Base-by-base conservation (phyloP, 2,329 filamentous ascomycete genomes). In the Tolypocladium guangdongense region DNA sequence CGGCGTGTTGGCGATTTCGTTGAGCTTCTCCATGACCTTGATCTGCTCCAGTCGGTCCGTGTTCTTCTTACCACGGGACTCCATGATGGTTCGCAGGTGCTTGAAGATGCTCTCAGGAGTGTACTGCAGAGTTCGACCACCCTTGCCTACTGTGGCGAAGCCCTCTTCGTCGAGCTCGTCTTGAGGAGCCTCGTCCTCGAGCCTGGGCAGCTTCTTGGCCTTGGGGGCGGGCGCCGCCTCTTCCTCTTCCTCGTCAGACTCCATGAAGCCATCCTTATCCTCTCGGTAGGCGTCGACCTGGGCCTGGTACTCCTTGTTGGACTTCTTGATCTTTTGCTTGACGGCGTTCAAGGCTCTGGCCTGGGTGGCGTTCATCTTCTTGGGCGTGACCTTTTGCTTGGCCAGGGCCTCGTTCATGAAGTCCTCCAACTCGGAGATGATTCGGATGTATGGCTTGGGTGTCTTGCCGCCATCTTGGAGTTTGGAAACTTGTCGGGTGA, bases 331-430 rank as follows among this genome's bases (percentile, higher is more conserved):
- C 75, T 91, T 91, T 73, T 99, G 93, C 76, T 96, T 95, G 66
- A 97, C 88, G 58, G 91, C 90, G 71, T 97, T 99, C 66, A 99
- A 82, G 65, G 91, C 90, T 74, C 90, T 89, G 60, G 90, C 87
- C 68, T 92, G 95, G 67, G 86, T 93, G 57, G 91, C 90, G 75
- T 96, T 99, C 91, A 97, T 96, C 81, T 96, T 97, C 83, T 96
- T 96, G 58, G 86, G 84, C 2, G 88, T 88, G 62, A 95, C 88
- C 78, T 99, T 99, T 69, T 95, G 89, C 81, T 96, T 96, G 64
- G 90, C 84, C 60, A 95, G 82, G 27, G 91, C 86, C 77, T 99
- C 95, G 68, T 91, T 91, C 80, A 96, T 88, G 68, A 87, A 83
- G 64, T 95, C 91, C 75, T 99, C 93, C 59, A 99, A 79, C 68